These are phyloP conservation scores for Acanthamoeba lenticulata DNA, from an alignment of 208 protist genomes.

Conservation along the genomic window DNA sequence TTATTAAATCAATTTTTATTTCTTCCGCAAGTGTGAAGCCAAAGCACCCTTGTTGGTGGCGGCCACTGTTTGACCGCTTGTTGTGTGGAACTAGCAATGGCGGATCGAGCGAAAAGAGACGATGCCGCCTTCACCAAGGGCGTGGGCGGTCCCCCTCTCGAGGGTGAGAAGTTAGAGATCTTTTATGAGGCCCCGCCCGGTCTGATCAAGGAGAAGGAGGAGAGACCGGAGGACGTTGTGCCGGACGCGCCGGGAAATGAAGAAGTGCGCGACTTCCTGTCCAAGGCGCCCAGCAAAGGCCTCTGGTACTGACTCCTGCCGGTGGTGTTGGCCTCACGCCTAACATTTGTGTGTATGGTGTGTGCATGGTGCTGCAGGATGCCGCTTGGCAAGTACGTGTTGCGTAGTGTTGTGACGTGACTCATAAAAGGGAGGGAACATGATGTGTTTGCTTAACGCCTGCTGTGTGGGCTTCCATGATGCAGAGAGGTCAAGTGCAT, in stretches of 20 bases:
- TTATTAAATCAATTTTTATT: neutral
- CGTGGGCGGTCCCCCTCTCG: neutral
- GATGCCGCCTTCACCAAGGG: neutral
- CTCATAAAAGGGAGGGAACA: neutral
- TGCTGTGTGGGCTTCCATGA: neutral
- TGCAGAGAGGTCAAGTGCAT: conserved; percentile 49
- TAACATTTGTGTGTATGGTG: neutral
- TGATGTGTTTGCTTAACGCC: neutral
- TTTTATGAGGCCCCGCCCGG: conserved; percentile 52
- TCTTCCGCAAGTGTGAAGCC: no score
- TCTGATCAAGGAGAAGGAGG: conserved; percentile 37
- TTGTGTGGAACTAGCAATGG: neutral
- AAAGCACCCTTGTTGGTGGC: no score
- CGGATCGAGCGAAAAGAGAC: neutral
- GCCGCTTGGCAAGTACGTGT: conserved; percentile 35
- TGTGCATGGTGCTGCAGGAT: neutral
- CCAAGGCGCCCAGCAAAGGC: neutral
- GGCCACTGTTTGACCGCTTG: no score
- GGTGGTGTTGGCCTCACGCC: neutral
- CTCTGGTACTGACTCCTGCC: neutral
- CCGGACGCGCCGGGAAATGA: conserved; percentile 29
- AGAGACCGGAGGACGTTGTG: neutral
- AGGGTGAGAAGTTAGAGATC: conserved; percentile 8
- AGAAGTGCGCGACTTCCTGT: neutral
- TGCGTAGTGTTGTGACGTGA: no score